These are phyloP conservation scores for Triadica sebifera DNA, from an alignment of 345 rosid species.

Conservation along the genomic window DNA sequence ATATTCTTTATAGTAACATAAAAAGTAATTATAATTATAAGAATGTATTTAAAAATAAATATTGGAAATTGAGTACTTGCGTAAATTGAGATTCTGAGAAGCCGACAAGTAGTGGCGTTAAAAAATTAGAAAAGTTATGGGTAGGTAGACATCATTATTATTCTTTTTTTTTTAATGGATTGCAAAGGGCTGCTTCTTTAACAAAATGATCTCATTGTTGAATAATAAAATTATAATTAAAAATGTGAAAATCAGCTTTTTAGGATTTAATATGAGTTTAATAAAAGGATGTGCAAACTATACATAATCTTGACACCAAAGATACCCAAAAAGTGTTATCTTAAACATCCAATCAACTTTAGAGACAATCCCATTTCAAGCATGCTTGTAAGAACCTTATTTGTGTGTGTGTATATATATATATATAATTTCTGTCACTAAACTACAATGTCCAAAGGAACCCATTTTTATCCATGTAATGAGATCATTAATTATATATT, in stretches of 20 bases:
- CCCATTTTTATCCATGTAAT: not conserved
- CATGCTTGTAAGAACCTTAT: constrained; percentile 23
- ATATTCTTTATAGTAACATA: too few species aligned
- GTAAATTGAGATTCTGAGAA: constrained; percentile 10
- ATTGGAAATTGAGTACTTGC: constrained; percentile 12
- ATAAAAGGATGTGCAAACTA: not conserved
- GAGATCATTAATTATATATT: not conserved
- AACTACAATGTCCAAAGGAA: too few species aligned
- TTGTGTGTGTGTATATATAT: too few species aligned
- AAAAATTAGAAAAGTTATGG: not conserved
- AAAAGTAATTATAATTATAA: too few species aligned
- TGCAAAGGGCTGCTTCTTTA: constrained; percentile 17
- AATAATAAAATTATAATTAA: not conserved
- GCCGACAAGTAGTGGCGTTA: constrained; percentile 19
- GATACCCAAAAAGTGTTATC: constrained; percentile 23
- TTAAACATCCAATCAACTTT: constrained; percentile 16
- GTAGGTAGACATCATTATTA: constrained; percentile 16
- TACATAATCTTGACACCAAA: constrained; percentile 22
- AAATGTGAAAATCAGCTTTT: not conserved
- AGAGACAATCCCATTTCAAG: constrained; percentile 20
- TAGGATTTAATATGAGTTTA: constrained; percentile 2
- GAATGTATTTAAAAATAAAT: too few species aligned
- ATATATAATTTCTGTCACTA: too few species aligned
- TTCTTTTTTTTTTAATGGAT: not conserved
- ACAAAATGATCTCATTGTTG: constrained; percentile 15